Percentiles rank a stretch among this genome's conserved stretches.
Conservation (phyloP, 768 basidiomycete species). For the Dioszegia hungarica region DNA sequence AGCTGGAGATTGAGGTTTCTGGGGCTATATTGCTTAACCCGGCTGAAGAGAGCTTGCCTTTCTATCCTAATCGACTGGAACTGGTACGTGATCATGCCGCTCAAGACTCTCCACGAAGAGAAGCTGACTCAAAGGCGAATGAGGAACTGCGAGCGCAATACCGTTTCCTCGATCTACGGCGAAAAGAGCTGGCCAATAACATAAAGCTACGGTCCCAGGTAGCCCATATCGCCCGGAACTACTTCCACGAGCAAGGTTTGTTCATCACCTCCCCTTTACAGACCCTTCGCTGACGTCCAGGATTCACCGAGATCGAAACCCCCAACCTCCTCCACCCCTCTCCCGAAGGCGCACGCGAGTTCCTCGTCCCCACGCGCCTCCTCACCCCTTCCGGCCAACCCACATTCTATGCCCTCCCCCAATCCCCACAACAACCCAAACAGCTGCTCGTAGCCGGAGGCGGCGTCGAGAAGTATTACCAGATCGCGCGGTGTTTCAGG, state of each 20-base stretch:
- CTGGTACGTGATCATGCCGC: slow-evolving; percentile 56
- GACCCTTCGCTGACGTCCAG: slow-evolving; percentile 51
- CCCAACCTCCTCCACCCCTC: slow-evolving; percentile 85
- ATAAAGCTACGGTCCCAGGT: slow-evolving; percentile 75
- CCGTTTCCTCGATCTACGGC: slow-evolving; percentile 83
- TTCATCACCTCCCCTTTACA: slow-evolving; percentile 2
- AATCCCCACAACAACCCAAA: slow-evolving; percentile 95
- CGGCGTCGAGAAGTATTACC: slow-evolving; percentile 81
- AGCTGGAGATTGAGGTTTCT: slow-evolving; percentile 74
- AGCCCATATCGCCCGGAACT: slow-evolving; percentile 68
- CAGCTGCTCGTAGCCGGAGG: slow-evolving; percentile 88
- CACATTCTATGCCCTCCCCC: slow-evolving; percentile 78
- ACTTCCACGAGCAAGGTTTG: slow-evolving; percentile 69
- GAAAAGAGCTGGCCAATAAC: slow-evolving; percentile 67
- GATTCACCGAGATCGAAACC: slow-evolving; percentile 89
- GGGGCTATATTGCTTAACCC: slow-evolving; percentile 72
- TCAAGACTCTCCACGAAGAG: not conserved
- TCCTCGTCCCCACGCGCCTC: slow-evolving; percentile 73
- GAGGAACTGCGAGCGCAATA: slow-evolving; percentile 79
- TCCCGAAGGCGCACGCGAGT: slow-evolving; percentile 91
- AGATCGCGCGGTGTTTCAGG: slow-evolving; percentile 88
- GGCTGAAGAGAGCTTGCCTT: slow-evolving; percentile 67
- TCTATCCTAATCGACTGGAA: slow-evolving; percentile 70
- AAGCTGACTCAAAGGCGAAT: slow-evolving; percentile 58
- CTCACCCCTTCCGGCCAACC: slow-evolving; percentile 19